A percentile compares a stretch with the other conserved stretches of the same genome.
These are phyloP conservation scores for Fomitopsis schrenkii DNA, from an alignment of 1,284 basidiomycete species.

Conservation along the genomic window DNA sequence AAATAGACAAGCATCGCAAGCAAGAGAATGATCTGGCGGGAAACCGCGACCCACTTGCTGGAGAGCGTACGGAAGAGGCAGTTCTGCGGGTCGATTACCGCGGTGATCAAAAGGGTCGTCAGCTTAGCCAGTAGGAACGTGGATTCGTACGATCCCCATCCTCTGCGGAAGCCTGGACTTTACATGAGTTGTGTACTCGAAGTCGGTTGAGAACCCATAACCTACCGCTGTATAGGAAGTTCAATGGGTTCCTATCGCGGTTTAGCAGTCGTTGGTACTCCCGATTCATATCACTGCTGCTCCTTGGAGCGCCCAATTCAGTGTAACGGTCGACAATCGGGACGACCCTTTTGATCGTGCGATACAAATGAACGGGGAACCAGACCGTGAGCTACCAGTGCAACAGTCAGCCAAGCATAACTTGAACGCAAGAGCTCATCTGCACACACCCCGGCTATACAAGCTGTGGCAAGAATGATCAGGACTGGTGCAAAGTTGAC, in stretches of 20 bases:
- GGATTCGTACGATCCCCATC: constrained; percentile 64
- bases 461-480: constrained; percentile 52
- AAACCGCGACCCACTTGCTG: constrained; percentile 47
- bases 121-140: constrained; percentile 68
- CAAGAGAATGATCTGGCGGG: constrained; percentile 65
- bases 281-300: constrained; percentile 55
- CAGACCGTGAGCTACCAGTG: constrained; percentile 59
- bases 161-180: constrained; percentile 57
- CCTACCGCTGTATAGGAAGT: constrained; percentile 68
- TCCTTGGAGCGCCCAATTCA: constrained; percentile 64
- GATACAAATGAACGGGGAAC: constrained; percentile 65
- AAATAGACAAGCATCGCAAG: constrained; percentile 59
- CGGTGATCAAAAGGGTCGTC: constrained; percentile 61
- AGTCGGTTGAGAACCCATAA: constrained; percentile 10
- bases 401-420: neutral
- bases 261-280: constrained; percentile 69
- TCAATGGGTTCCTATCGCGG: constrained; percentile 66
- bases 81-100: constrained; percentile 67
- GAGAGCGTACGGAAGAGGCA: constrained; percentile 64
- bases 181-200: neutral
- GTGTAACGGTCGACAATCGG: constrained; percentile 69
- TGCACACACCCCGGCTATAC: constrained; percentile 44
- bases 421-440: constrained; percentile 15
- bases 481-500: constrained; percentile 71
- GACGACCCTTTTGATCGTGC: constrained; percentile 52